phyloP scores from a whole-genome alignment of 805 yeast genomes.

The Blastobotrys peoriensis region DNA sequence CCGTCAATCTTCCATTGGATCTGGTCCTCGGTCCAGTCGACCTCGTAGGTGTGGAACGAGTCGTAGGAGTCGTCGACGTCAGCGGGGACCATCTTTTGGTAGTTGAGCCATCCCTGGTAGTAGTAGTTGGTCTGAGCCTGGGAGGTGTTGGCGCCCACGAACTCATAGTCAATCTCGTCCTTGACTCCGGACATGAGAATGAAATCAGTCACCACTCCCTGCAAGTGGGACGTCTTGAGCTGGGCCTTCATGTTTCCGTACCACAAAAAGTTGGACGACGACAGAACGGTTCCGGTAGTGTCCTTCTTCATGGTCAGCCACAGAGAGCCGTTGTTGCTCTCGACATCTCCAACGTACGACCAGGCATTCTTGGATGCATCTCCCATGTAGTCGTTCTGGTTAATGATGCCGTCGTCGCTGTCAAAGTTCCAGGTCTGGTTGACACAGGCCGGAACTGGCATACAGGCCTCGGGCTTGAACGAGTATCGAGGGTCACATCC shows the following conservation, averaged over 20 bases:
- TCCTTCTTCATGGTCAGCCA: constrained; percentile 74
- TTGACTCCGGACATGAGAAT: constrained; percentile 76
- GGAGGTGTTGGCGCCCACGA: constrained; percentile 67
- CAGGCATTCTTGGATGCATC: constrained; percentile 62
- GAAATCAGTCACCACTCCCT: constrained; percentile 80
- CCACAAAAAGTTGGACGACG: constrained; percentile 78
- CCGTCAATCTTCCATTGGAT: constrained; percentile 74
- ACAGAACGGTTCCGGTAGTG: constrained; percentile 70
- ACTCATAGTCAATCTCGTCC: constrained; percentile 89
- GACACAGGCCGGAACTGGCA: constrained; percentile 78
- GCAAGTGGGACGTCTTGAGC: constrained; percentile 65
- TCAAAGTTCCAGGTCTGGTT: constrained; percentile 28
- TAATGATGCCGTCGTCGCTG: constrained; percentile 29
- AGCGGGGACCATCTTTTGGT: constrained; percentile 48
- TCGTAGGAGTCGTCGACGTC: constrained; percentile 50
- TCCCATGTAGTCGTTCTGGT: constrained; percentile 52
- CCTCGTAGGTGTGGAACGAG: constrained; percentile 65
- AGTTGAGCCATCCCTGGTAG: constrained; percentile 66
- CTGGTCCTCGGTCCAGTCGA: constrained; percentile 77
- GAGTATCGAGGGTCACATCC: constrained; percentile 81
- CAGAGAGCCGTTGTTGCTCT: constrained; percentile 43
- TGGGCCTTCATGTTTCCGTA: constrained; percentile 72
- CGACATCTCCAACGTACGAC: constrained; percentile 51
- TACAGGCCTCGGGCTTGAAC: constrained; percentile 59
- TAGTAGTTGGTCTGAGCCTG: constrained; percentile 74